Evolutionary conservation across 2,329 filamentous ascomycete genomes (phyloP).

Genomic region (Pseudogymnoascus sp.): DNA sequence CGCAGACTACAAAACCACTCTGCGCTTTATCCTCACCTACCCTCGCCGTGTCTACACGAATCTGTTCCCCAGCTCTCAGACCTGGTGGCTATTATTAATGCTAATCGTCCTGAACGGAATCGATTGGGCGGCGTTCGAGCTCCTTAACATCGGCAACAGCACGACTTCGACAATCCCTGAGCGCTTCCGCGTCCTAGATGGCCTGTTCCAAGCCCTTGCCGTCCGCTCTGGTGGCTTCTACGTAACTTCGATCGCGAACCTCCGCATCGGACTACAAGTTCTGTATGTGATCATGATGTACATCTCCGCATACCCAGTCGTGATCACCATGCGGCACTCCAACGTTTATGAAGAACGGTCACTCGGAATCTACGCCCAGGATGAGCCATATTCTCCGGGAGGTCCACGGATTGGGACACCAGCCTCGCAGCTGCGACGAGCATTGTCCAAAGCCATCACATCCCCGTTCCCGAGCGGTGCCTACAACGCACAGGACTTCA

Average conservation of each 20-base stretch:
- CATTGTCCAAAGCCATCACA: background rate
- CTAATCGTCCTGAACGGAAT: constrained; percentile 66
- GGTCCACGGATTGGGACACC: background rate
- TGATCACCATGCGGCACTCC: constrained; percentile 85
- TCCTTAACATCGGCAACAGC: constrained; percentile 66
- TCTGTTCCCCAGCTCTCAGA: constrained; percentile 80
- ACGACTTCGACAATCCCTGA: background rate
- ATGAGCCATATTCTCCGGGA: constrained; percentile 14
- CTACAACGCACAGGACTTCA: constrained; percentile 61
- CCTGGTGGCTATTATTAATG: constrained; percentile 92
- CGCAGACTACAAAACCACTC: background rate
- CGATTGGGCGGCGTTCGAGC: constrained; percentile 61
- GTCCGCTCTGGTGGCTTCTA: constrained; percentile 89
- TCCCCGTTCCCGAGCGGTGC: constrained; percentile 36
- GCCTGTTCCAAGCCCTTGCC: constrained; percentile 64
- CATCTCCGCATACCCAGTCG: constrained; percentile 92
- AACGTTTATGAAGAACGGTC: constrained; percentile 95
- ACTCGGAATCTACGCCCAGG: constrained; percentile 61
- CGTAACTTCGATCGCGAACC: constrained; percentile 63
- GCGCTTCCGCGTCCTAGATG: background rate
- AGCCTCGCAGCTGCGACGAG: background rate
- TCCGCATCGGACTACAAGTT: constrained; percentile 88
- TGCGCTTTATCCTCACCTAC: constrained; percentile 86
- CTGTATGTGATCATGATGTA: constrained; percentile 99
- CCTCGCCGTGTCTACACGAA: constrained; percentile 94